Percentiles rank a stretch among this genome's conserved stretches.
Evolutionary conservation across 768 basidiomycete species (phyloP).

Genomic region (Mycena sanguinolenta): DNA sequence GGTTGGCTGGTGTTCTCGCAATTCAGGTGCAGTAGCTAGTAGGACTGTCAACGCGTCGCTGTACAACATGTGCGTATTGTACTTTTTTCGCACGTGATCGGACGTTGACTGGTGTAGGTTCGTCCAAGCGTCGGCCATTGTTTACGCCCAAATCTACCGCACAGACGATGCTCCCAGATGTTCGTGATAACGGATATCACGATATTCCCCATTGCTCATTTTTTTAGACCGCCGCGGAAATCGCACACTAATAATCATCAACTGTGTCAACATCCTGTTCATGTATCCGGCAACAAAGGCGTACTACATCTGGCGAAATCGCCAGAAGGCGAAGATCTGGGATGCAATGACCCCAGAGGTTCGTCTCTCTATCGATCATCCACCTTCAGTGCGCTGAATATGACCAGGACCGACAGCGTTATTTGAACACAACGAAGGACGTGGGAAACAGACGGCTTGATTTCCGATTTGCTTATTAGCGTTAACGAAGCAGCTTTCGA

Average conservation of each 20-base stretch:
- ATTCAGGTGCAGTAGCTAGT: slow-evolving; percentile 70
- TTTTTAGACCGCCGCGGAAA: slow-evolving; percentile 70
- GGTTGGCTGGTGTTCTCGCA: slow-evolving; percentile 72
- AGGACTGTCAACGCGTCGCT: slow-evolving; percentile 71
- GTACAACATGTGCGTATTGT: slow-evolving; percentile 64
- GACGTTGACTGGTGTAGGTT: slow-evolving; percentile 45
- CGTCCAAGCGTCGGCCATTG: slow-evolving; percentile 57
- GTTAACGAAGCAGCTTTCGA: slow-evolving; percentile 5
- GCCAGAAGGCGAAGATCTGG: slow-evolving; percentile 67
- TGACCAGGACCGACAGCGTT: slow-evolving; percentile 65
- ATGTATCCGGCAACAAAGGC: slow-evolving; percentile 67
- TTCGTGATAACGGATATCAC: slow-evolving; percentile 41
- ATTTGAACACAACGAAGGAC: slow-evolving; percentile 70
- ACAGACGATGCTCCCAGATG: slow-evolving; percentile 69
- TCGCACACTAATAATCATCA: slow-evolving; percentile 64
- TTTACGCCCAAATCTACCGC: slow-evolving; percentile 71
- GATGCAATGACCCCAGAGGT: slow-evolving; percentile 66
- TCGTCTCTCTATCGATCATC: slow-evolving; percentile 24
- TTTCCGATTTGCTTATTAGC: slow-evolving; percentile 71
- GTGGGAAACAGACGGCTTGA: slow-evolving; percentile 73
- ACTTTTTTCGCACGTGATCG: not conserved
- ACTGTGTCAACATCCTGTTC: slow-evolving; percentile 61
- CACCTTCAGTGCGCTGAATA: too few species aligned
- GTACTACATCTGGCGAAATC: slow-evolving; percentile 73
- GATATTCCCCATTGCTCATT: not conserved